Evolutionary conservation across 306 rosid species (phyloP).

Genomic region (Lupinus albus): DNA sequence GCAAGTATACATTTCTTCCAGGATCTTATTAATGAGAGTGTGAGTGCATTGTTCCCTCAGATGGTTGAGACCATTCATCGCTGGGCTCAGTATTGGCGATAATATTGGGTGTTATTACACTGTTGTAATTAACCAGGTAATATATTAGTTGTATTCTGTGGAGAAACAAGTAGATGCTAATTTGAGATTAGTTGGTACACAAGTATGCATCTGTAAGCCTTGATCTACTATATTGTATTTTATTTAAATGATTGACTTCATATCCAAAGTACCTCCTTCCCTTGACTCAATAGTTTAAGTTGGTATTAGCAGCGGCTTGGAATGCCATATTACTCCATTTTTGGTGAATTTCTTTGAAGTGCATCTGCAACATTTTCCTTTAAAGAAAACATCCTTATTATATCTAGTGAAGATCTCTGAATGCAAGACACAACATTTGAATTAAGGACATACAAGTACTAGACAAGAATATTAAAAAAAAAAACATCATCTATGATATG

Average conservation of each 20-base stretch:
- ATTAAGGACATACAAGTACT: no score
- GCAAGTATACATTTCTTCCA: constrained; percentile 96
- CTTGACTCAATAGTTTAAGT: background rate
- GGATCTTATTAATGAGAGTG: constrained; percentile 96
- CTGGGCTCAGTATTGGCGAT: constrained; percentile 99
- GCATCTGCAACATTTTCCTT: constrained; percentile 35
- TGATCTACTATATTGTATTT: no score
- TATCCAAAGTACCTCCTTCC: constrained; percentile 5
- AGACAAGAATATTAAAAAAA: no score
- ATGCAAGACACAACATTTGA: background rate
- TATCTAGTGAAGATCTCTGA: background rate
- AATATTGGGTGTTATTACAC: constrained; percentile 17
- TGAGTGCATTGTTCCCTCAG: constrained; percentile 95
- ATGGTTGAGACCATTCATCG: constrained; percentile 99
- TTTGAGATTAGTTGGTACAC: background rate
- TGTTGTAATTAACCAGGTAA: constrained; percentile 40
- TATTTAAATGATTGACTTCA: no score
- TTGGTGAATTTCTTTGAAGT: constrained; percentile 9
- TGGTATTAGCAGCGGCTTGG: background rate
- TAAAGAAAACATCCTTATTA: background rate
- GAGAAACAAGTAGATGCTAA: background rate
- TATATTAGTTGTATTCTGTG: constrained; percentile 29
- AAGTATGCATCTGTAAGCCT: no score
- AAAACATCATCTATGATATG: no score
- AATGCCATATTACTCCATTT: background rate